Conservation (phyloP, 2,329 filamentous ascomycete genomes). For the Simplicillium aogashimaense region DNA sequence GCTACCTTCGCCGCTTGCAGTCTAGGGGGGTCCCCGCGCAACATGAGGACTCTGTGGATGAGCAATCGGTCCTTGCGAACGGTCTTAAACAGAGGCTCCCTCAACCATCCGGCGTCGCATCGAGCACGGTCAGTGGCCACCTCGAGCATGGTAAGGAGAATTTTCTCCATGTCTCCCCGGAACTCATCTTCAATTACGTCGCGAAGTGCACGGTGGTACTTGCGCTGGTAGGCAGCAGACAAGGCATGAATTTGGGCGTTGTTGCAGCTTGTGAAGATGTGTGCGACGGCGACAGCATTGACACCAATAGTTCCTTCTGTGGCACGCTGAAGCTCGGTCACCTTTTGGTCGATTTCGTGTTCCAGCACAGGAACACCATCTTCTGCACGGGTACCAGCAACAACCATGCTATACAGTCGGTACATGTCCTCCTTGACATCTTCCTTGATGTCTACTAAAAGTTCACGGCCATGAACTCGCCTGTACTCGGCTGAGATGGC, state of each 20-base stretch:
- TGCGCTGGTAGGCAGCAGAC: slow-evolving; percentile 16
- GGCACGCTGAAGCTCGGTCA: slow-evolving; percentile 19
- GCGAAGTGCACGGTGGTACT: slow-evolving; percentile 21
- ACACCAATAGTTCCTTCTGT: slow-evolving; percentile 20
- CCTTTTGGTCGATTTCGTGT: slow-evolving; percentile 21
- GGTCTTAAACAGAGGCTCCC: slow-evolving; percentile 14
- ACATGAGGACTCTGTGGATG: slow-evolving; percentile 18
- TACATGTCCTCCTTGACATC: slow-evolving; percentile 20
- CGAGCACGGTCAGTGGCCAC: slow-evolving; percentile 13
- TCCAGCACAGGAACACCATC: slow-evolving; percentile 14
- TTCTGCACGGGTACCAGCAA: slow-evolving; percentile 17
- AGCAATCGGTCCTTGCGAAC: slow-evolving; percentile 19
- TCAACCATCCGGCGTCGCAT: slow-evolving; percentile 15
- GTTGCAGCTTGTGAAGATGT: slow-evolving; percentile 22
- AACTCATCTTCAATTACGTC: slow-evolving; percentile 24
- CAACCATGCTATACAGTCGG: slow-evolving; percentile 23
- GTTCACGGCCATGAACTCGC: slow-evolving; percentile 15
- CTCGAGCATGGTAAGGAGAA: slow-evolving; percentile 18
- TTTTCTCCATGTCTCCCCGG: slow-evolving; percentile 22
- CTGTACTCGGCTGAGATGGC: slow-evolving; percentile 20
- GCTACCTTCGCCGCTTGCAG: slow-evolving; percentile 15
- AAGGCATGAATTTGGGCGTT: slow-evolving; percentile 19
- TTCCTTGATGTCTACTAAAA: slow-evolving; percentile 18
- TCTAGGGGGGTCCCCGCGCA: slow-evolving; percentile 20
- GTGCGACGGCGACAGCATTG: slow-evolving; percentile 18